Evolutionary conservation across 768 basidiomycete genomes (phyloP).

Genomic region (Russula sp.): DNA sequence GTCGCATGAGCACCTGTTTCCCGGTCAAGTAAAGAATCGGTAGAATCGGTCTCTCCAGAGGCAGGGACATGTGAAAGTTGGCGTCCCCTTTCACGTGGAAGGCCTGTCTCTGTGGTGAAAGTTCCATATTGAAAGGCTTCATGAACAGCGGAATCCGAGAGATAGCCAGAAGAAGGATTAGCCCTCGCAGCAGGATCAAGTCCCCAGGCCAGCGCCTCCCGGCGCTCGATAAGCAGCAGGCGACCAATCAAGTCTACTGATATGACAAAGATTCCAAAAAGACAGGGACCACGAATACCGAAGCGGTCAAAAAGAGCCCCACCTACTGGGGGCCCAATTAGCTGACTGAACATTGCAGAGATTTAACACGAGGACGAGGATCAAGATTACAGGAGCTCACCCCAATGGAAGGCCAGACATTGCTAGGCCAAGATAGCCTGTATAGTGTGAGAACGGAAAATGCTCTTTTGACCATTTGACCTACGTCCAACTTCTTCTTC

Average conservation of each 20-base stretch:
- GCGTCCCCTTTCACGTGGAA: background rate
- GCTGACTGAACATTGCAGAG: slow-evolving; percentile 22
- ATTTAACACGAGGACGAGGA: background rate
- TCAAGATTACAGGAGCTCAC: slow-evolving; percentile 18
- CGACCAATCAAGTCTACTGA: slow-evolving; percentile 32
- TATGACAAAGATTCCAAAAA: slow-evolving; percentile 31
- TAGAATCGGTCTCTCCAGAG: background rate
- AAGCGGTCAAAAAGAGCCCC: slow-evolving; percentile 32
- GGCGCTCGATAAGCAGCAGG: slow-evolving; percentile 33
- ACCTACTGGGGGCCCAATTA: slow-evolving; percentile 34
- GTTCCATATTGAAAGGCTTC: background rate
- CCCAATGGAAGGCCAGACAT: slow-evolving; percentile 36
- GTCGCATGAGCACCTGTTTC: background rate
- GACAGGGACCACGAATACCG: slow-evolving; percentile 34
- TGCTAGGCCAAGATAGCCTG: slow-evolving; percentile 35
- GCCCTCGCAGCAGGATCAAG: slow-evolving; percentile 21
- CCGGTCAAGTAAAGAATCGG: background rate
- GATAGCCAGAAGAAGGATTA: background rate
- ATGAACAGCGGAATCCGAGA: background rate
- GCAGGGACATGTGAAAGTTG: background rate
- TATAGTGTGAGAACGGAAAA: background rate
- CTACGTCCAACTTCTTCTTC: slow-evolving; percentile 31
- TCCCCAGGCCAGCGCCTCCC: slow-evolving; percentile 30
- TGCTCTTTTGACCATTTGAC: slow-evolving; percentile 12
- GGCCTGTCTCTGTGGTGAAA: background rate